phyloP scores from a whole-genome alignment of 208 protist genomes.

The Naegleria fowleri region DNA sequence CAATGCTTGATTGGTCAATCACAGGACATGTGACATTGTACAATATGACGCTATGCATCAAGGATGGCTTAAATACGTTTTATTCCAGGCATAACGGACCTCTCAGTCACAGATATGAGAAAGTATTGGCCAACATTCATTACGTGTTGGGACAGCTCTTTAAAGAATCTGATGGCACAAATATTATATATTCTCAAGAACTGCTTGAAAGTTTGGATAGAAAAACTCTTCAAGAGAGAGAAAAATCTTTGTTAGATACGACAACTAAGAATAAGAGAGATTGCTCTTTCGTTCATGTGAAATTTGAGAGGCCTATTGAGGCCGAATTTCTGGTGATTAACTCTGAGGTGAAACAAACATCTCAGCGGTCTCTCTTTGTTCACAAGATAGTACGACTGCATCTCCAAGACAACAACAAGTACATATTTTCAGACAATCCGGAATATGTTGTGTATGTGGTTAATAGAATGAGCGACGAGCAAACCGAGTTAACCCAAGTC shows the following conservation, averaged over 20 bases:
- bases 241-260: neutral
- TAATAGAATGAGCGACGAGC: neutral
- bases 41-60: neutral
- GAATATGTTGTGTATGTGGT: constrained; percentile 4
- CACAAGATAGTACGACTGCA: neutral
- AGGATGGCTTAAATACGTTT: neutral
- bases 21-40: neutral
- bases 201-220: neutral
- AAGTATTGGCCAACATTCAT: neutral
- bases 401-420: neutral
- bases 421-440: neutral
- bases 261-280: neutral
- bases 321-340: neutral
- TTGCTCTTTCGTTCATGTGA: neutral
- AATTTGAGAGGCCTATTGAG: neutral
- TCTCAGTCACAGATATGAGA: neutral
- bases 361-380: neutral
- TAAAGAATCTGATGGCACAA: neutral
- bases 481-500: neutral
- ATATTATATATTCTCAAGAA: neutral
- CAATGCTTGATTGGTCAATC: neutral
- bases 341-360: neutral
- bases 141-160: neutral
- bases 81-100: neutral
- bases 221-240: neutral